Conservation (phyloP, 116 monocot species). For the Cymodocea nodosa region DNA sequence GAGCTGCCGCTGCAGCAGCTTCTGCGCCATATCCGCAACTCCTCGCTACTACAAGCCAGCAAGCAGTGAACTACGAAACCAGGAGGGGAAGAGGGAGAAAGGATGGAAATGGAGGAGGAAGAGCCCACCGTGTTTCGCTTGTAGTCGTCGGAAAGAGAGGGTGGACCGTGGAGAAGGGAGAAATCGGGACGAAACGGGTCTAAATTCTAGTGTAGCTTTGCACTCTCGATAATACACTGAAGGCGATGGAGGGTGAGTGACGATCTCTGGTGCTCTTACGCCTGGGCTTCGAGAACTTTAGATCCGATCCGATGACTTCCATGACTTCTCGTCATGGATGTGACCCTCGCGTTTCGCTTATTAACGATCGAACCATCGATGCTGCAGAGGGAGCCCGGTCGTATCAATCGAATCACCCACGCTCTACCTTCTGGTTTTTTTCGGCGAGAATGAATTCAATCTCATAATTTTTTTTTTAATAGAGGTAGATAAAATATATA, state of each 20-base stretch:
- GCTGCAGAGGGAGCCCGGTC: too few species aligned
- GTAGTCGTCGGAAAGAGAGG: not conserved
- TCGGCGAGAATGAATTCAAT: too few species aligned
- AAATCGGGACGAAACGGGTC: not conserved
- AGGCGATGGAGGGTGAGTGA: too few species aligned
- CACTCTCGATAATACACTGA: too few species aligned
- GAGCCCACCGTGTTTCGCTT: not conserved
- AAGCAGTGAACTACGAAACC: not conserved
- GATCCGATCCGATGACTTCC: slow-evolving; percentile 1
- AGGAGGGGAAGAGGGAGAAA: not conserved
- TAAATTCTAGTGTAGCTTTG: too few species aligned
- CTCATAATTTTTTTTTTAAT: too few species aligned
- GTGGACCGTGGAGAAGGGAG: not conserved
- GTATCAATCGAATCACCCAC: too few species aligned
- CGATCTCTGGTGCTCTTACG: too few species aligned
- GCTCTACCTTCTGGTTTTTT: too few species aligned
- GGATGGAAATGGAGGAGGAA: not conserved
- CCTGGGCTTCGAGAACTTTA: not conserved
- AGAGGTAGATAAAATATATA: too few species aligned
- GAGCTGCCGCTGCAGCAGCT: slow-evolving; percentile 49
- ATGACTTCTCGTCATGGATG: not conserved
- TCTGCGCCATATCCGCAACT: slow-evolving; percentile 54
- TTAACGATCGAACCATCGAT: not conserved
- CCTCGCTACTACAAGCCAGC: not conserved
- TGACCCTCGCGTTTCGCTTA: not conserved